Percentiles rank a stretch among this genome's conserved stretches.
phyloP scores from a whole-genome alignment of 2,329 filamentous ascomycete species.

The Bipolaris zeicola region DNA sequence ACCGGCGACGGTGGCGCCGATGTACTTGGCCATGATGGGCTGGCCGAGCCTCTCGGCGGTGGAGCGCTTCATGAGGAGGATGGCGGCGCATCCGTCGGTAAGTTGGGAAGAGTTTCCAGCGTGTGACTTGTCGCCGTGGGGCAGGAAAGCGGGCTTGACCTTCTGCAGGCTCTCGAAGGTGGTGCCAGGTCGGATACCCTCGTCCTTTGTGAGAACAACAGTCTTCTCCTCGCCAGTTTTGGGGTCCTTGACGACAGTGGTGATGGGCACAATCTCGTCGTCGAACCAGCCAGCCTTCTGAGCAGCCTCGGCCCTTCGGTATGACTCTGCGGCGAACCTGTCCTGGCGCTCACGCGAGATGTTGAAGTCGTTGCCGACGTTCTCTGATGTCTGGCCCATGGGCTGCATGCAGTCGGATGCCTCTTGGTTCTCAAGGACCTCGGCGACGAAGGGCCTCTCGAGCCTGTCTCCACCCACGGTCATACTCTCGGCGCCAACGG shows the following conservation, averaged over 20 bases:
- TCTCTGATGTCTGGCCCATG: conserved; percentile 98
- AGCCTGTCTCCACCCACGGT: conserved; percentile 72
- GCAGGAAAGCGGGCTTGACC: conserved; percentile 86
- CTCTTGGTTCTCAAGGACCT: conserved; percentile 76
- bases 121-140: conserved; percentile 84
- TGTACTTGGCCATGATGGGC: conserved; percentile 93
- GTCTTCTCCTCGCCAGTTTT: conserved; percentile 79
- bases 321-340: conserved; percentile 83
- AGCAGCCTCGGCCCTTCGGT: conserved; percentile 82
- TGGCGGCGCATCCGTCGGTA: conserved; percentile 88
- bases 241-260: conserved; percentile 78
- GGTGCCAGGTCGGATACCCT: conserved; percentile 89
- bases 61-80: conserved; percentile 93
- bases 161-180: conserved; percentile 82
- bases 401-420: conserved; percentile 85
- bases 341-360: conserved; percentile 83
- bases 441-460: conserved; percentile 75
- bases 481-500: conserved; percentile 90
- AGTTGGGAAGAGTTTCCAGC: conserved; percentile 95
- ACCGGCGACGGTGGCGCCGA: conserved; percentile 87
- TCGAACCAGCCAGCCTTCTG: conserved; percentile 91
- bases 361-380: conserved; percentile 89
- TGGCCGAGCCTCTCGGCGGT: conserved; percentile 85
- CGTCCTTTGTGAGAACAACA: conserved; percentile 81
- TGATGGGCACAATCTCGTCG: conserved; percentile 92